Evolutionary conservation across 345 rosid species (phyloP), one percentile per base, ranked within the genome.

Genomic region (Eucalyptus tenuipes): DNA sequence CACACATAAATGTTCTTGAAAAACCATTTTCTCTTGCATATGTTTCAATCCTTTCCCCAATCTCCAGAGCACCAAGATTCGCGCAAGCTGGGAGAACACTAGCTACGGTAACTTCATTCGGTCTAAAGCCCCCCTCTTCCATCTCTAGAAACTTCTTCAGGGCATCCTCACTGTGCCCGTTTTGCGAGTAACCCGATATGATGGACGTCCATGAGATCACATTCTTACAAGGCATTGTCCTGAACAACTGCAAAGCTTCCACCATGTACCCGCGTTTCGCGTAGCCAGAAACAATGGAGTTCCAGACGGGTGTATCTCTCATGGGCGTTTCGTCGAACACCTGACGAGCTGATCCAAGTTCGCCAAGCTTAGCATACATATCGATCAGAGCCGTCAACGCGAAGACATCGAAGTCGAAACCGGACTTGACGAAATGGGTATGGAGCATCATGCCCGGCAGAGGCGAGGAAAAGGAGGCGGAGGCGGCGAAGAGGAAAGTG

Each of bases 1-100:
- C 94, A 89, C 31, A 97, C 97, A 81, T 91, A 94, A 71, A 95
- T 87, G 88, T 94, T 94, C 90, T 88, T 90, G 88, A 95, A 92
- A 93, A 90, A 17, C 97, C 96, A n/a, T 94, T 94, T 86, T 88
- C 94, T 90, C 94, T 94, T 22, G 96, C 97, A 88, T 91, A 95
- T 13, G 45, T 86, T 91, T 93, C 96, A 86, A 97, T 93, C 93
- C 95, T 94, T 91, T 92, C 87, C 85, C 99, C 99, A 90, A 92
- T 87, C 90, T 93, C 96, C 86, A 95, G 90, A 29, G 95, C 96
- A 52, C 95, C 99, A 24, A 95, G 92, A 87, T 94, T 93, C 1
- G 97, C 95, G 89, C 98, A 96, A 66, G 97, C 96, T 2, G 97
- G 96, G 31, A 97, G 95, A 68, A 95, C 95, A 87, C 98, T 95